Conservation (phyloP, 1,139 yeast species). For the Protomyces gravidus region DNA sequence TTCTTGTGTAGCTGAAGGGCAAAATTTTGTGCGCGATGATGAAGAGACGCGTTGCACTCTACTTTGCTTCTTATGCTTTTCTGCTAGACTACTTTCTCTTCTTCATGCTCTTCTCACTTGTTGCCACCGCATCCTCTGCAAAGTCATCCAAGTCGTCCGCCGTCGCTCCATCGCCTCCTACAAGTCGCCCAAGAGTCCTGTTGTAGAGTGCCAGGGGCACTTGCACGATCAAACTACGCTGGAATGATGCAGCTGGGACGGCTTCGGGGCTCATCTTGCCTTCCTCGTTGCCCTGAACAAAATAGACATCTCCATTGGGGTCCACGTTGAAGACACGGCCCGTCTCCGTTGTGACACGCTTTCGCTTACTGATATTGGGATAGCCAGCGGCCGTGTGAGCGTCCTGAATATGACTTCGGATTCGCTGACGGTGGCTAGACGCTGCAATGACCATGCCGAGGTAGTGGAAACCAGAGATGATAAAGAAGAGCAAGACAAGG, state of each 20-base stretch:
- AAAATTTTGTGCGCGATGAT: too few species aligned
- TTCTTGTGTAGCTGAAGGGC: too few species aligned
- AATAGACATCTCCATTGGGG: constrained; percentile 63
- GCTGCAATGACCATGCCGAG: constrained; percentile 53
- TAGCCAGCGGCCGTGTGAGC: constrained; percentile 45
- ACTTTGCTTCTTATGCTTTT: too few species aligned
- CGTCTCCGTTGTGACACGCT: constrained; percentile 42
- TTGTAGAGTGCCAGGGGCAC: constrained; percentile 42
- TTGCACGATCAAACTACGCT: constrained; percentile 54
- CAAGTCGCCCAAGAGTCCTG: constrained; percentile 30
- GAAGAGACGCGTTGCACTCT: too few species aligned
- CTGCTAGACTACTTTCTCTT: not conserved
- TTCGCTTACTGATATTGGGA: constrained; percentile 39
- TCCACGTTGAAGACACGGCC: constrained; percentile 63
- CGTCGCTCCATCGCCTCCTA: constrained; percentile 13
- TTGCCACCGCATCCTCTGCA: not conserved
- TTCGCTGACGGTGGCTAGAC: constrained; percentile 57
- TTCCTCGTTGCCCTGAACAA: constrained; percentile 49
- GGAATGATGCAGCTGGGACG: constrained; percentile 48
- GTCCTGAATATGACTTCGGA: constrained; percentile 51
- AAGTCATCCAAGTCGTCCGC: constrained; percentile 8
- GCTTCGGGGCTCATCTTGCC: constrained; percentile 42
- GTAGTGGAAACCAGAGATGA: constrained; percentile 59
- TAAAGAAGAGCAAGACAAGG: constrained; percentile 47
- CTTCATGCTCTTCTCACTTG: not conserved